A percentile compares a stretch with the other conserved stretches of the same genome.
Conservation (phyloP, 345 rosid species). For the Eucalyptus caleyi region DNA sequence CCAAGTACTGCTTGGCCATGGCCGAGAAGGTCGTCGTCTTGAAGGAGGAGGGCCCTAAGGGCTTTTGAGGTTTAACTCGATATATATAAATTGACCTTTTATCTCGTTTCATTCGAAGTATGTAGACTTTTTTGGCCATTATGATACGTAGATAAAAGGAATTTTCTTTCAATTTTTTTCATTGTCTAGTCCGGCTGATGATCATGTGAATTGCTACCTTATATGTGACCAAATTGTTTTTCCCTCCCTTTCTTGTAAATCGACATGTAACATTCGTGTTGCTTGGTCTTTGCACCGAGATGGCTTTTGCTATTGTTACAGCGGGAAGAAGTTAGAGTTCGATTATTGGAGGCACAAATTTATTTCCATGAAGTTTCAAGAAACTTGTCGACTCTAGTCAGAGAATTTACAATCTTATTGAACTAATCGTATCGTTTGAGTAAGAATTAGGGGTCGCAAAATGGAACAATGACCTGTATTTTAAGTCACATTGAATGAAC, state of each 20-base stretch:
- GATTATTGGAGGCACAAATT: not conserved
- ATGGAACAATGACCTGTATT: too few relatives aligned
- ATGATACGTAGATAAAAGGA: not conserved
- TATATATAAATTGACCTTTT: not conserved
- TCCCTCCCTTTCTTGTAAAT: not conserved
- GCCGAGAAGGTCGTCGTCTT: conserved; percentile 44
- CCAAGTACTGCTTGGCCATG: conserved; percentile 69
- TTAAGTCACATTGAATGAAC: too few relatives aligned
- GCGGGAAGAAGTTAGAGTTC: not conserved
- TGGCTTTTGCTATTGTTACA: not conserved
- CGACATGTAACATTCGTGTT: not conserved
- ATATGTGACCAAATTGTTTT: not conserved
- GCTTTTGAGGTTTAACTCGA: not conserved
- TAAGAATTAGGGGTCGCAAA: not conserved
- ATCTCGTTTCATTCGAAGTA: not conserved
- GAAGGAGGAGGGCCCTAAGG: conserved; percentile 47
- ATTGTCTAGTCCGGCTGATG: not conserved
- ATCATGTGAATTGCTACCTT: not conserved
- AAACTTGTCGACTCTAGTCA: not conserved
- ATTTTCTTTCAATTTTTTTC: not conserved
- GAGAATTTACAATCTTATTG: not conserved
- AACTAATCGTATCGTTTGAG: not conserved
- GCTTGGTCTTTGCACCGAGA: not conserved
- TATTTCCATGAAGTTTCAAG: not conserved
- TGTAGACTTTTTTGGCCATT: not conserved